Evolutionary conservation across 441 rosid genomes (phyloP).

Genomic region (Jatropha multifida): DNA sequence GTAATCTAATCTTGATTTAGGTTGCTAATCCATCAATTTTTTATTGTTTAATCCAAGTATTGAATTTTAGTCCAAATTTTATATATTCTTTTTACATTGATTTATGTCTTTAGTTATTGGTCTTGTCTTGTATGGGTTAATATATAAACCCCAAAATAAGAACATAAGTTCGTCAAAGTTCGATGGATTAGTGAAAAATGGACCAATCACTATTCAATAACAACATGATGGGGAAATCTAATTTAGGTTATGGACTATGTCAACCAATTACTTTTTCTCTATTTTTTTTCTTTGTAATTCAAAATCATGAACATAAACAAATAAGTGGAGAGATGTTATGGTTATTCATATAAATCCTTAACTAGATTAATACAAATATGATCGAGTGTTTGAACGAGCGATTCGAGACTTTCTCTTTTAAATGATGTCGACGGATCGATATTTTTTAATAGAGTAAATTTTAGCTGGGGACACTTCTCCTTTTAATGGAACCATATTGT

Average conservation of each 20-base stretch:
- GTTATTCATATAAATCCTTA: too few relatives aligned
- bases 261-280: neutral
- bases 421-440: too few relatives aligned
- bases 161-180: neutral
- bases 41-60: neutral
- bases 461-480: too few relatives aligned
- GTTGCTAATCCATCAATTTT: conserved; percentile 5
- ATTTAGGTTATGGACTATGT: conserved; percentile 19
- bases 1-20: conserved; percentile 1
- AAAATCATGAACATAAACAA: too few relatives aligned
- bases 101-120: conserved; percentile 1
- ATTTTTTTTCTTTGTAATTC: too few relatives aligned
- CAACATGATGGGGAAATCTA: conserved; percentile 17
- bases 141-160: neutral
- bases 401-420: too few relatives aligned
- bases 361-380: too few relatives aligned
- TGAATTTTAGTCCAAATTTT: neutral
- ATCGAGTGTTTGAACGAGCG: too few relatives aligned
- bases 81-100: neutral
- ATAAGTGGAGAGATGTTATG: too few relatives aligned
- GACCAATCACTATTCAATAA: conserved; percentile 16
- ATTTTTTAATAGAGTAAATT: too few relatives aligned
- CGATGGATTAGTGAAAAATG: conserved; percentile 12
- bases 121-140: neutral
- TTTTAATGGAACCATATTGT: too few relatives aligned